Base-by-base conservation (phyloP, 768 basidiomycete species). In the Myochromella boudieri region DNA sequence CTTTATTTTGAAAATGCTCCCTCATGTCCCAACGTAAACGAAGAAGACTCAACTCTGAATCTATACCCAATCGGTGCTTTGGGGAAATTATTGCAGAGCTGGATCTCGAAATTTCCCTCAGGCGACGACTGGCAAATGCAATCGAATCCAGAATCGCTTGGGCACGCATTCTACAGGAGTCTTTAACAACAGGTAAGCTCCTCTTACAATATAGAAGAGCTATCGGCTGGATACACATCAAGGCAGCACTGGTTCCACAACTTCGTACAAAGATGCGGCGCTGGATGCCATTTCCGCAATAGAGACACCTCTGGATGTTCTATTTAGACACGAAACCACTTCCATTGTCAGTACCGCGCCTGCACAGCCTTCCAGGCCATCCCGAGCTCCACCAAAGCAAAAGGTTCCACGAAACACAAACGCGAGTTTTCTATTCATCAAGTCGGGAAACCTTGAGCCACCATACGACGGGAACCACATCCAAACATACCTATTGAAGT, bases 101-200 rank as follows among this genome's bases (percentile, higher is more conserved):
- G 38, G 68, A 75, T 54, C 57, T 76, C 3, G 78, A 80, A 54
- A 76, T 81, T 31, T 63, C 66, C 5, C 44, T 79, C 15, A 68
- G 72, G 37, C 57, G 68, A 43, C 68, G 72, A 42, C 54, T 80
- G 24, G 62, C 65, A 14, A 58, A 66, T 40, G 71, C 71, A 3
- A 51, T 77, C 24, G 64, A 76, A 51, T 66, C 70, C 6, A 67
- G 77, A 27, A 75, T 81, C 28, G 60, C 68, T 42, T 80, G 77
- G 79, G 78, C 76, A 29, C 38, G 62, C n/a, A 36, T 67, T 25
- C 57, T 81, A 26, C 68, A 71, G 48, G 63, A 74, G 27, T 59
- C 67, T 24, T 55, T 77, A 18, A 34, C 57, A 42, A 57, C 64
- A 51, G 66, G 67, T 70, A 39, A 33, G 54, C 53, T 36, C 24